Evolutionary conservation across 768 basidiomycete genomes (phyloP).

Genomic region (Russula ochroleuca): DNA sequence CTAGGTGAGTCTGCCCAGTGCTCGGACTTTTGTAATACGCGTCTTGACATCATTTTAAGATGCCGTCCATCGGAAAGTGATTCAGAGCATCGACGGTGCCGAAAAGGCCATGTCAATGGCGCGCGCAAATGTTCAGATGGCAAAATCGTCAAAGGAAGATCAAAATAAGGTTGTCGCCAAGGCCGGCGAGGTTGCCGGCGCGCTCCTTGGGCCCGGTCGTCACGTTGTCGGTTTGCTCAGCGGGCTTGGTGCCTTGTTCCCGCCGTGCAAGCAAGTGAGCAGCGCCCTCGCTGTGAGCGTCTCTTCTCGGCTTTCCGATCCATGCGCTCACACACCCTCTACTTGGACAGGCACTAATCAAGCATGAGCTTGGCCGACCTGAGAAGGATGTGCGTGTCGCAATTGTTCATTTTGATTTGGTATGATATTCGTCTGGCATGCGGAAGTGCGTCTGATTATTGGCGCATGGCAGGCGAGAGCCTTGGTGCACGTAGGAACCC

Average conservation of each 20-base stretch:
- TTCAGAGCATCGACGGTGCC: slow-evolving; percentile 9
- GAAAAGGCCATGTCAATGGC: slow-evolving; percentile 8
- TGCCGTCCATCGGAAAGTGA: background rate
- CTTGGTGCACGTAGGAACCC: slow-evolving; percentile 8
- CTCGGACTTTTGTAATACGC: background rate
- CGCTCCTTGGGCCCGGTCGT: slow-evolving; percentile 12
- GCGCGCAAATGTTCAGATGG: background rate
- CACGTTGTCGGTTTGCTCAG: slow-evolving; percentile 13
- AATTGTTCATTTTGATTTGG: slow-evolving; percentile 17
- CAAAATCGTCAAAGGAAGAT: slow-evolving; percentile 1
- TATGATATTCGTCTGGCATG: background rate
- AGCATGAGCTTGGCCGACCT: background rate
- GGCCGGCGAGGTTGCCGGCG: slow-evolving; percentile 8
- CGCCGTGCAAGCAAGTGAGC: slow-evolving; percentile 16
- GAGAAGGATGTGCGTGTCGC: slow-evolving; percentile 19
- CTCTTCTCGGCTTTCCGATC: background rate
- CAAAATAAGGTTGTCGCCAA: slow-evolving; percentile 12
- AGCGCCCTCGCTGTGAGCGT: slow-evolving; percentile 7
- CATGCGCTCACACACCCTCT: background rate
- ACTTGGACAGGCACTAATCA: slow-evolving; percentile 2
- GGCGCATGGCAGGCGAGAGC: slow-evolving; percentile 5
- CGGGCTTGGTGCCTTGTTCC: slow-evolving; percentile 12
- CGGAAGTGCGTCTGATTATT: background rate
- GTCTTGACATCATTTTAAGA: background rate
- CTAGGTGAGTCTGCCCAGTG: background rate